Percentiles rank a stretch among this genome's conserved stretches.
phyloP scores from a whole-genome alignment of 2,329 filamentous ascomycete genomes.

The Aspergillus japonicus region DNA sequence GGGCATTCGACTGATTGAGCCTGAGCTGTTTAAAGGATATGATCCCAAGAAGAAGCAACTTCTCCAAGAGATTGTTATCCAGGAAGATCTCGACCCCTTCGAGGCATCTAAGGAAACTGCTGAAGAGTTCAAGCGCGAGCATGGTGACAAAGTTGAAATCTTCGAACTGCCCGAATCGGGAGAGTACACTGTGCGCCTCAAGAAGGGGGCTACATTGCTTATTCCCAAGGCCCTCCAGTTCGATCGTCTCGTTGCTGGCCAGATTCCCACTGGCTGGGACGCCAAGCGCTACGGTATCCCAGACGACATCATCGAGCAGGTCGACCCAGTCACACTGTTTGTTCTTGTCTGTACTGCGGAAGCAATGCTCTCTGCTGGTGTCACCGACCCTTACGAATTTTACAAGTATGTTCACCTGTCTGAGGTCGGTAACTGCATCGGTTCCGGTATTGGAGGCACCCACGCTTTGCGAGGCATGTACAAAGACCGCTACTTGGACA shows the following conservation, averaged over 20 bases:
- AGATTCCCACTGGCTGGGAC: slow-evolving; percentile 96
- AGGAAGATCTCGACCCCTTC: slow-evolving; percentile 95
- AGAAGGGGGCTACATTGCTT: slow-evolving; percentile 90
- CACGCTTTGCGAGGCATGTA: slow-evolving; percentile 95
- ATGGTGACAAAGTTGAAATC: slow-evolving; percentile 95
- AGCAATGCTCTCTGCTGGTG: slow-evolving; percentile 84
- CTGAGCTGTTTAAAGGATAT: slow-evolving; percentile 93
- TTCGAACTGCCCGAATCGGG: slow-evolving; percentile 93
- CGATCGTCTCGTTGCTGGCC: slow-evolving; percentile 93
- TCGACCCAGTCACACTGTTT: slow-evolving; percentile 93
- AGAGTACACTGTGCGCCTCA: slow-evolving; percentile 90
- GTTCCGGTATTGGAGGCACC: slow-evolving; percentile 96
- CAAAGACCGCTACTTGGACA: slow-evolving; percentile 94
- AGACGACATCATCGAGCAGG: slow-evolving; percentile 95
- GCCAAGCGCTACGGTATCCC: slow-evolving; percentile 94
- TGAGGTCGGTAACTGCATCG: slow-evolving; percentile 95
- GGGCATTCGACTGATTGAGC: slow-evolving; percentile 95
- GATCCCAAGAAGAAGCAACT: slow-evolving; percentile 98
- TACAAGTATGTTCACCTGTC: slow-evolving; percentile 99
- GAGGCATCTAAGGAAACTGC: slow-evolving; percentile 97
- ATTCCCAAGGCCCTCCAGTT: slow-evolving; percentile 97
- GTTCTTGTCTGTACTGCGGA: slow-evolving; percentile 93
- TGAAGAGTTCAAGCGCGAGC: slow-evolving; percentile 94
- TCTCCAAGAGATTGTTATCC: slow-evolving; percentile 94
- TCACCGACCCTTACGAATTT: slow-evolving; percentile 98